These are phyloP conservation scores for Rozella allomycis DNA, from an alignment of 371 early-diverging fungal species.

Conservation along the genomic window DNA sequence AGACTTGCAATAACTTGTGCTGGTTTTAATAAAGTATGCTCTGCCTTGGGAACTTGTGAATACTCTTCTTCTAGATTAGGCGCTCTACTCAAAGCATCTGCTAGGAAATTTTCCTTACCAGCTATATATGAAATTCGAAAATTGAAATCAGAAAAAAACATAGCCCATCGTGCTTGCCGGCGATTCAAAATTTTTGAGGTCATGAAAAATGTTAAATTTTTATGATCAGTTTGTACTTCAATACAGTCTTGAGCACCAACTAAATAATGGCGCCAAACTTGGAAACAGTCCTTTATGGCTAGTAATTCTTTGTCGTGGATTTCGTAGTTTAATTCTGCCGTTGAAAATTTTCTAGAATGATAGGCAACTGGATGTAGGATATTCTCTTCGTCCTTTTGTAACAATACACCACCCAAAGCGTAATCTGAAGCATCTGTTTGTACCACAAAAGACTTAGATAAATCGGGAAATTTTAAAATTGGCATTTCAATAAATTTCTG, in stretches of 20 bases:
- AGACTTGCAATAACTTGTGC: too few species aligned
- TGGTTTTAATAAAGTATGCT: too few species aligned
- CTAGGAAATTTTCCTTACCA: conserved; percentile 11
- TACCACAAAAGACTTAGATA: conserved; percentile 7
- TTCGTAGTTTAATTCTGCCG: conserved; percentile 8
- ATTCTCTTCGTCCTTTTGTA: conserved; percentile 8
- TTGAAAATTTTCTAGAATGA: conserved; percentile 8
- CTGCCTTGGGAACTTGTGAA: too few species aligned
- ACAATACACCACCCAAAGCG: conserved; percentile 19
- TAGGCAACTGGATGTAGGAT: conserved; percentile 9
- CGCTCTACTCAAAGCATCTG: conserved; percentile 32
- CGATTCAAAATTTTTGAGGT: conserved; percentile 7
- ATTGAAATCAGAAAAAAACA: conserved; percentile 10
- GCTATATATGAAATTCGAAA: conserved; percentile 13
- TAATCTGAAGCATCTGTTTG: conserved; percentile 25
- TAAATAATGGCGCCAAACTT: conserved; percentile 11
- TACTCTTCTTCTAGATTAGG: too few species aligned
- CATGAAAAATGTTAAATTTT: conserved; percentile 3
- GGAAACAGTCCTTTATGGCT: conserved; percentile 10
- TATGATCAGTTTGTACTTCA: conserved; percentile 9
- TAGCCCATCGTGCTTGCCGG: conserved; percentile 15
- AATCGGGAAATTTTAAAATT: conserved; percentile 9
- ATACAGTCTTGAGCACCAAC: conserved; percentile 5
- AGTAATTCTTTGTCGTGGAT: conserved; percentile 11
- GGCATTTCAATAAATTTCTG: conserved; percentile 10